Conservation (phyloP, 495 filamentous ascomycete genomes). For the Talaromyces wortmannii region DNA sequence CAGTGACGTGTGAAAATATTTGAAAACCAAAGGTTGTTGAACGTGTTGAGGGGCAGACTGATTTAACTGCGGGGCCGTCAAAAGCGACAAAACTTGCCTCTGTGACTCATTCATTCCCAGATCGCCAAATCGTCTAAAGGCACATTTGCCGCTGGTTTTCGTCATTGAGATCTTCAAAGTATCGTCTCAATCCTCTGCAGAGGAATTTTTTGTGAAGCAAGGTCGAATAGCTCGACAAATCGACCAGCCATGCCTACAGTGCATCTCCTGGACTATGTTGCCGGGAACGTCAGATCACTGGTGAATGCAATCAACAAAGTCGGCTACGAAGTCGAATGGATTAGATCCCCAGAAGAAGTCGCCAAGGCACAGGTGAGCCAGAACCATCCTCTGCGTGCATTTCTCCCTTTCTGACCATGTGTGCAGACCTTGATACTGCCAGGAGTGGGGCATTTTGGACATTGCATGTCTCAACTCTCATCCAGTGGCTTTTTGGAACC, state of each 20-base stretch:
- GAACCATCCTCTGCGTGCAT: conserved; percentile 1
- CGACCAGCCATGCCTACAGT: conserved; percentile 68
- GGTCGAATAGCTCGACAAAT: too few relatives aligned
- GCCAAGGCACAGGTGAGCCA: conserved; percentile 67
- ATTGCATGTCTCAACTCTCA: conserved; percentile 80
- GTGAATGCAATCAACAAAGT: conserved; percentile 95
- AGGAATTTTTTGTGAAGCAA: too few relatives aligned
- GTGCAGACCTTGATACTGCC: conserved; percentile 80
- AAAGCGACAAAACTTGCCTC: too few relatives aligned
- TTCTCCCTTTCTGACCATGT: conserved; percentile 11
- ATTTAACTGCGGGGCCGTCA: too few relatives aligned
- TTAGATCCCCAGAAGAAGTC: conserved; percentile 77
- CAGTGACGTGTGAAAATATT: too few relatives aligned
- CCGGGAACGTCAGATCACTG: conserved; percentile 88
- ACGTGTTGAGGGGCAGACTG: too few relatives aligned
- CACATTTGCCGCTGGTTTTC: too few relatives aligned
- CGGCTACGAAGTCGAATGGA: conserved; percentile 90
- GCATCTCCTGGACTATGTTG: conserved; percentile 81
- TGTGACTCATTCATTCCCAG: too few relatives aligned
- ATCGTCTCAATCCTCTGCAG: too few relatives aligned
- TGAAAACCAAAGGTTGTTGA: too few relatives aligned
- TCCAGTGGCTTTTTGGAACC: conserved; percentile 74
- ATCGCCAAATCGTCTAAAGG: too few relatives aligned
- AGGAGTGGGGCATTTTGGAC: conserved; percentile 94
- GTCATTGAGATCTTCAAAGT: too few relatives aligned